Percentiles rank a stretch among this genome's conserved stretches.
These are phyloP conservation scores for Hypoxylon sp. DNA, from an alignment of 2,329 filamentous ascomycete genomes.

Conservation along the genomic window DNA sequence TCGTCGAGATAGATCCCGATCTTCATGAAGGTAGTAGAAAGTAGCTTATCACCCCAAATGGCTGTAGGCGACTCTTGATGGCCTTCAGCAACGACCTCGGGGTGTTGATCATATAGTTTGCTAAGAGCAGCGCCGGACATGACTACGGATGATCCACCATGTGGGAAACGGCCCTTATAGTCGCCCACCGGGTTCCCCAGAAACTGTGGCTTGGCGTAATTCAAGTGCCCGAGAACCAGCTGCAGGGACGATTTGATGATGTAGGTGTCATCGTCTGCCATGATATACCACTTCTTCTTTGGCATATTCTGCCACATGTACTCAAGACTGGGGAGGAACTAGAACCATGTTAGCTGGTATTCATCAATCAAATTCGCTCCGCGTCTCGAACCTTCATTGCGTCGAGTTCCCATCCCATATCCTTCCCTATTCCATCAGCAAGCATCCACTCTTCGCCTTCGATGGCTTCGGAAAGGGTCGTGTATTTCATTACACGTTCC, in stretches of 20 bases:
- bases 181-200: constrained; percentile 71
- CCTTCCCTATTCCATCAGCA: constrained; percentile 52
- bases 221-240: constrained; percentile 64
- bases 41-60: constrained; percentile 68
- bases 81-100: constrained; percentile 60
- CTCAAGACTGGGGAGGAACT: constrained; percentile 71
- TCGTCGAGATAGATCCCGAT: constrained; percentile 70
- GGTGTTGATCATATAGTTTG: constrained; percentile 60
- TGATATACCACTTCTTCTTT: constrained; percentile 71
- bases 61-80: constrained; percentile 66
- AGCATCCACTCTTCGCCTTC: constrained; percentile 55
- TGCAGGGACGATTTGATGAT: constrained; percentile 65
- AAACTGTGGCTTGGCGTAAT: constrained; percentile 64
- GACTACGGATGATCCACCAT: constrained; percentile 69
- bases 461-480: constrained; percentile 52
- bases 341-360: constrained; percentile 28
- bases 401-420: constrained; percentile 56
- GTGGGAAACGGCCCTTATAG: constrained; percentile 69
- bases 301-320: constrained; percentile 66
- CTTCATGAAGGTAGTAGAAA: constrained; percentile 68
- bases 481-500: constrained; percentile 54
- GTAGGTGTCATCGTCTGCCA: constrained; percentile 72
- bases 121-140: constrained; percentile 66
- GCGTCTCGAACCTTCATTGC: constrained; percentile 55
- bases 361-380: not conserved